phyloP scores from a whole-genome alignment of 1,284 basidiomycete genomes.

The Boletellus sp. region DNA sequence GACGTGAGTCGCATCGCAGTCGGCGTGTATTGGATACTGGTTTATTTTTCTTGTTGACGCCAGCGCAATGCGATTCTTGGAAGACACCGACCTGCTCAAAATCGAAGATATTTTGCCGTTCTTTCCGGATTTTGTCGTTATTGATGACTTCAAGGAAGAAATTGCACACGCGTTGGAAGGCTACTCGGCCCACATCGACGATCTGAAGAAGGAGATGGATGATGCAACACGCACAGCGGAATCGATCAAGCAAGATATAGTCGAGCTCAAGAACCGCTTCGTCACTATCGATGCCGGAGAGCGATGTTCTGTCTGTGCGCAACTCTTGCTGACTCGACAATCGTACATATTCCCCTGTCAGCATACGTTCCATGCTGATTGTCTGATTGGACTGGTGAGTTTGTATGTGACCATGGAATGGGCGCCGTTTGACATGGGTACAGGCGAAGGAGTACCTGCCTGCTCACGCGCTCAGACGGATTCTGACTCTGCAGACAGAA shows the following conservation, averaged over 20 bases:
- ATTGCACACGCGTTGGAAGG: constrained; percentile 95
- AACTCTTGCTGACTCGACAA: constrained; percentile 78
- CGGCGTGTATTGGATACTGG: constrained; percentile 5
- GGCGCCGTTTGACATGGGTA: constrained; percentile 8
- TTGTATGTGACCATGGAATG: background rate
- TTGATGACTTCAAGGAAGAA: constrained; percentile 99
- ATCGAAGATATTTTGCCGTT: constrained; percentile 99
- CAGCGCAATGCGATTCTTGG: constrained; percentile 95
- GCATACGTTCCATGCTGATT: constrained; percentile 94
- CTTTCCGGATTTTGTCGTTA: constrained; percentile 99
- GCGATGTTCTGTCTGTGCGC: constrained; percentile 79
- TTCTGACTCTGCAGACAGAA: constrained; percentile 81
- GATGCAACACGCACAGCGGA: constrained; percentile 91
- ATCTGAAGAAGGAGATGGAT: constrained; percentile 93
- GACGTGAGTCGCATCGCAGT: constrained; percentile 56
- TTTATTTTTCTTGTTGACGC: constrained; percentile 9
- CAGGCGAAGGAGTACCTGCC: constrained; percentile 91
- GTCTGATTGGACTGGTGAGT: constrained; percentile 84
- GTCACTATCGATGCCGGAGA: constrained; percentile 89
- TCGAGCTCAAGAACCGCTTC: constrained; percentile 84
- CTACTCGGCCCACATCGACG: constrained; percentile 90
- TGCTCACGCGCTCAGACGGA: constrained; percentile 74
- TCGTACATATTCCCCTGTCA: constrained; percentile 99
- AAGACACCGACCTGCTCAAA: constrained; percentile 91
- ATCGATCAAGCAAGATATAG: constrained; percentile 90